A percentile compares a stretch with the other conserved stretches of the same genome.
Evolutionary conservation across 2,329 filamentous ascomycete genomes (phyloP).

Genomic region (Diaporthe nobilis): DNA sequence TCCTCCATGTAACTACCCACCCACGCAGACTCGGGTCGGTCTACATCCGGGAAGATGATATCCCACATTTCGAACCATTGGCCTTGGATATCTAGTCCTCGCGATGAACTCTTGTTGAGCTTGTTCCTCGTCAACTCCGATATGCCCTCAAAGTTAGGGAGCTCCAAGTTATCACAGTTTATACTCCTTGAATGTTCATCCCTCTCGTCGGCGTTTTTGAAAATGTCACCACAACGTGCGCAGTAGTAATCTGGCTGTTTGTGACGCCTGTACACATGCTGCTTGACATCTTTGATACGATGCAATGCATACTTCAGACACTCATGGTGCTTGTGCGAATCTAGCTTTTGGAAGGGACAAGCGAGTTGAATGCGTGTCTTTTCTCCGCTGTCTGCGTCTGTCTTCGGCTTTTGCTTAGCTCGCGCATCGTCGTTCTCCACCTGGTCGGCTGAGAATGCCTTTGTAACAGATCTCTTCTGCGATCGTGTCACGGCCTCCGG

Average conservation of each 20-base stretch:
- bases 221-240: too few species aligned
- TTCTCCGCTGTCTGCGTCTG: not conserved
- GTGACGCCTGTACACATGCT: slow-evolving; percentile 15
- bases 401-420: not conserved
- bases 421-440: not conserved
- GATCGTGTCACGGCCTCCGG: too few species aligned
- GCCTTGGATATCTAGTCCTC: too few species aligned
- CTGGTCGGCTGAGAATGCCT: not conserved
- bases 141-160: too few species aligned
- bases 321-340: not conserved
- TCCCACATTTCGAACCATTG: too few species aligned
- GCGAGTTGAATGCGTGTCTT: not conserved
- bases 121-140: too few species aligned
- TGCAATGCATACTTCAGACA: slow-evolving; percentile 19
- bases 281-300: slow-evolving; percentile 30
- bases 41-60: too few species aligned
- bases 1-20: too few species aligned
- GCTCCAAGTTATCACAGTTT: not conserved
- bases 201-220: too few species aligned
- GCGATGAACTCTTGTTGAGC: too few species aligned
- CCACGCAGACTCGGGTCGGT: too few species aligned
- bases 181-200: not conserved
- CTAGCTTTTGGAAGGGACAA: slow-evolving; percentile 11
- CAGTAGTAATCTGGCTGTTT: slow-evolving; percentile 28
- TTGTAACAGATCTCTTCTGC: too few species aligned